Percentiles rank a stretch among this genome's conserved stretches.
Evolutionary conservation across 2,329 filamentous ascomycete genomes (phyloP).

Genomic region (Phaeosphaeria sp.): DNA sequence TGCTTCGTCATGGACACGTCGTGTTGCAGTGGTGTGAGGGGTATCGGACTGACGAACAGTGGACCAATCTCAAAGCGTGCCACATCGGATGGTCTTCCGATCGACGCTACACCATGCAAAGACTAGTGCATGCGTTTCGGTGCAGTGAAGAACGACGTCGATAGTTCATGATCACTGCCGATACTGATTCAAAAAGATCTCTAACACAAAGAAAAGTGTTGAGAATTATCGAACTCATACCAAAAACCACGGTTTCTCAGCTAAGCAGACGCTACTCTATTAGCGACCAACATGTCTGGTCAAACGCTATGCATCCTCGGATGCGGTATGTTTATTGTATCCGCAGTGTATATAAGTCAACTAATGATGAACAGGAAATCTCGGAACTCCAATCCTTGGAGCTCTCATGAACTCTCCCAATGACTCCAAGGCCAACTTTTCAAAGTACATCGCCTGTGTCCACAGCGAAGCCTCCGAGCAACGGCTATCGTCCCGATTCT

Average conservation of each 20-base stretch:
- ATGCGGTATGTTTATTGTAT: conserved; percentile 27
- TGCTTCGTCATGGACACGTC: not conserved
- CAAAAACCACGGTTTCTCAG: no score
- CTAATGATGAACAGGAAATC: conserved; percentile 46
- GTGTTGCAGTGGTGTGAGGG: conserved; percentile 1
- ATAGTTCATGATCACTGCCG: not conserved
- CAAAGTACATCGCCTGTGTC: conserved; percentile 52
- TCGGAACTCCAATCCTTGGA: conserved; percentile 48
- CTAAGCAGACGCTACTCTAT: no score
- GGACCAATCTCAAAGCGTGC: not conserved
- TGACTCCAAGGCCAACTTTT: conserved; percentile 27
- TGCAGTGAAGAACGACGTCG: not conserved
- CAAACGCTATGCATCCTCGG: conserved; percentile 35
- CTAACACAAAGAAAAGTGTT: no score
- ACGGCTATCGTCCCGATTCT: conserved; percentile 42
- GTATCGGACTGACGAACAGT: not conserved
- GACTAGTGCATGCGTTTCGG: not conserved
- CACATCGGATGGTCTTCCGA: conserved; percentile 7
- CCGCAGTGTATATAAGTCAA: not conserved
- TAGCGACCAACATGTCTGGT: conserved; percentile 14
- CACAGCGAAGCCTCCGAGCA: conserved; percentile 48
- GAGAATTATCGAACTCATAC: no score
- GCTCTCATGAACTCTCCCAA: conserved; percentile 36
- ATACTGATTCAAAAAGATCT: not conserved
- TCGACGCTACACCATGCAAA: not conserved